Base-by-base conservation (phyloP, 306 rosid genomes). In the Inga laurina region DNA sequence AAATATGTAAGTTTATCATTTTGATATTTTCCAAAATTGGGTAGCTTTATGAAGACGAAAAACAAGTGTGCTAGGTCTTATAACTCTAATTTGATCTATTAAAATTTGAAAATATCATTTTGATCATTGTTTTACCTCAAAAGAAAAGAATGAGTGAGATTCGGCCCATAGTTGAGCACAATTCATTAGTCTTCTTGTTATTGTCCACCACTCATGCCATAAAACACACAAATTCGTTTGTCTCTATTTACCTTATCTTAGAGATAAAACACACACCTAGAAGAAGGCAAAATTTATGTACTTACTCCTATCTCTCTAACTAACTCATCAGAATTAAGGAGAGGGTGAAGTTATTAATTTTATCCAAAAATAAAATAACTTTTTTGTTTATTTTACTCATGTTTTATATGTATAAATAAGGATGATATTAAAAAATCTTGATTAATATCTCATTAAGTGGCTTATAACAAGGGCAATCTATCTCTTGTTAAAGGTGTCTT, bases 1-100 rank as follows among this genome's bases (percentile, higher is more conserved):
- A 71, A 49, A 18, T 41, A 3, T 75, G 82, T 71, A 75, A 82
- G 46, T 45, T 85, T 82, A 51, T 84, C 78, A 79, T 84, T 82
- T 75, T 82, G 59, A 18, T 49, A 45, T 37, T 79, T 77, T 56
- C 48, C 68, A 9, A 69, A 5, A 37, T 37, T 37, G 41, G 41
- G 70, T 15, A 51, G 57, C 13, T 39, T 22, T 22, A 71, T 18
- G 78, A 8, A 41, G 59, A 11, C 3, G 45, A 1, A 10, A 49
- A 66, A 27, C 59, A 27, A 66, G 13, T 79, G 49, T 67, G 64
- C 8, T 27, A 27, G 15, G 24, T 79, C 44, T 80, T 56, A 12
- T 48, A 68, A 80, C 30, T 56, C 39, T 72, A 34, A 72, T 49
- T 73, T 71, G 69, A 18, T 77, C 48, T 72, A 37, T 35, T 18